A percentile compares a stretch with the other conserved stretches of the same genome.
Conservation (phyloP, 1,284 basidiomycete species). For the Cutaneotrichosporon curvatum region DNA sequence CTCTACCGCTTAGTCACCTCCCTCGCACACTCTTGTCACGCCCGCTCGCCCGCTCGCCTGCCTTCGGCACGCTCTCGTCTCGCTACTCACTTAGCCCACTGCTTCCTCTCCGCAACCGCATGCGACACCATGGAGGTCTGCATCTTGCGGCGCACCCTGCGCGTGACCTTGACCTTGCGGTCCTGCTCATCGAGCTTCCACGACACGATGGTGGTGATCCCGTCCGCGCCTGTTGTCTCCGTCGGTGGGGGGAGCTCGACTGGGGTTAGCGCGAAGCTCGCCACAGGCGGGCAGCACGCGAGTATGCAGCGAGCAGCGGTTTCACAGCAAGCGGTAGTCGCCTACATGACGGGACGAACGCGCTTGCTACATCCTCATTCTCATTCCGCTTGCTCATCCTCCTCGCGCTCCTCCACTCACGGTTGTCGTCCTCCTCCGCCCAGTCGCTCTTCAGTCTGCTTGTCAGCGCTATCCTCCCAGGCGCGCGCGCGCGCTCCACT, state of each 20-base stretch:
- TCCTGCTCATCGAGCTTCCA: slow-evolving; percentile 84
- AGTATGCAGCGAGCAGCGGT: not conserved
- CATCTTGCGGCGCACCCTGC: slow-evolving; percentile 77
- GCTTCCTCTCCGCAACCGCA: slow-evolving; percentile 84
- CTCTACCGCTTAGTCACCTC: too few species aligned
- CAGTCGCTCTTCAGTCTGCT: slow-evolving; percentile 17
- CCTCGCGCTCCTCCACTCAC: slow-evolving; percentile 9
- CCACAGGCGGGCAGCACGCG: not conserved
- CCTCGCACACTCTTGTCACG: too few species aligned
- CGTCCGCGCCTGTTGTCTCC: slow-evolving; percentile 78
- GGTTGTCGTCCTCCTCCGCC: slow-evolving; percentile 18
- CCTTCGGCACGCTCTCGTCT: not conserved
- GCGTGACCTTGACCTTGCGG: slow-evolving; percentile 85
- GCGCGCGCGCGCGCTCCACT: not conserved
- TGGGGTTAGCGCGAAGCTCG: slow-evolving; percentile 6
- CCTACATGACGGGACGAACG: not conserved
- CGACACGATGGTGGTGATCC: slow-evolving; percentile 77
- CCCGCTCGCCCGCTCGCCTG: not conserved
- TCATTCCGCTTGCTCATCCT: too few species aligned
- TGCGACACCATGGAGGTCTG: slow-evolving; percentile 92
- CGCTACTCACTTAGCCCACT: slow-evolving; percentile 66
- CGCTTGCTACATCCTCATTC: too few species aligned
- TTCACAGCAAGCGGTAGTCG: not conserved
- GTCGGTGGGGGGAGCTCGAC: slow-evolving; percentile 36
- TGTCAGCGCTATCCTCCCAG: not conserved